Base-by-base conservation (phyloP, 768 basidiomycete species). In the Pluteus cervinus region DNA sequence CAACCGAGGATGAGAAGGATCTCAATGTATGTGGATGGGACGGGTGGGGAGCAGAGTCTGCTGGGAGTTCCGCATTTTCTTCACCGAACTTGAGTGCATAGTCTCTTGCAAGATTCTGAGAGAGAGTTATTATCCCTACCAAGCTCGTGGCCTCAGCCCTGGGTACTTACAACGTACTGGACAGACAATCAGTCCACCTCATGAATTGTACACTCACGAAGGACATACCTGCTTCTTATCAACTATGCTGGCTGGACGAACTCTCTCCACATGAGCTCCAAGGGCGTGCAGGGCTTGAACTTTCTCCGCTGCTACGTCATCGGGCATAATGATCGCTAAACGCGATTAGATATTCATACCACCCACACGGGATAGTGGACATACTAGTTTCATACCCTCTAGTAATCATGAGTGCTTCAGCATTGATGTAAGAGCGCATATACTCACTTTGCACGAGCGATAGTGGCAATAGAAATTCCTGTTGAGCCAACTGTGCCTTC, bases 401-500 rank as follows among this genome's bases (percentile, higher is more conserved):
- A 39, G 10, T 24, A 15, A 22, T n/a, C 8, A 16, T 32, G 30
- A 32, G 7, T 7, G 7, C 7, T 32, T 12, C 7, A 32, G 15
- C n/a, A 32, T 32, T 15, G 16, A 12, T 33, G 9, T 23, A 14
- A 41, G 23, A 35, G 35, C 37, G 17, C 32, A 15, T 7, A 11
- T 24, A 48, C 73, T 33, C 47, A 87, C 90, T 84, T 80, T 8
- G 92, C 91, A 46, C 75, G 73, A 2, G 91, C 86, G 35, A 99
- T 86, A 3, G 87, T 96, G 0, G 96, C 94, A 35, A 99, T 81
- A 1, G 92, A 96, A 40, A 98, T 98, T 5, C 96, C 92, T 0
- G 92, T 96, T 0, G 89, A 92, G 6, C 90, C 96, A 3, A 94
- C 89, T 0, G 94, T 99, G 3, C 96, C 96, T 58, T 98, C 96